Base-by-base conservation (phyloP, 1,284 basidiomycete genomes). In the Amylostereum chailletii region DNA sequence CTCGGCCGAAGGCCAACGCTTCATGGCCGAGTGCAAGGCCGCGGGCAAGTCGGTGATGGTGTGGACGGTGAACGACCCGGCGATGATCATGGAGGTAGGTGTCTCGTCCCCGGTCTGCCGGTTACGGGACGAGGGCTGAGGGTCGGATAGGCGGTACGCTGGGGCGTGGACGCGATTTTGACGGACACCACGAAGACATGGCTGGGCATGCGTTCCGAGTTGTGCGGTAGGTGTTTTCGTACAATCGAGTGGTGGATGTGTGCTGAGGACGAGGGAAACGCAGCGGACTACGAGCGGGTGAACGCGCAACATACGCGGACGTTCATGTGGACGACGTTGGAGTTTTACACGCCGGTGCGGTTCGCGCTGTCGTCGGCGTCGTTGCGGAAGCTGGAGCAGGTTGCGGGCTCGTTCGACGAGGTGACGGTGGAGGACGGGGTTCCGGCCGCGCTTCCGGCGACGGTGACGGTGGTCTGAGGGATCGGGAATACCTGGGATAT, bases 41-140 rank as follows among this genome's bases (percentile, higher is more conserved):
- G 83, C 79, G 0, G 87, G 87, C 27, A 99, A 99, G 77, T 79
- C 79, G 59, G 60, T 97, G 43, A 86, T 94, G 79, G 91, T 94
- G 8, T 99, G 96, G 96, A 99, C 95, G 0, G 94, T 98, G 32
- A 99, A 98, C 64, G 78, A 86, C 44, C 81, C 83, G 7, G 81
- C 83, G 52, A 86, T 95, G 64, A 97, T 99, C 94, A 87, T 95
- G 71, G 90, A 97, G 78, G 86, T 81, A 29, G 47, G 77, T 68
- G 39, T 33, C 9, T 4, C 9, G 29, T 30, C 10, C 42, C 27
- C 26, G 31, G 38, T 19, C 27, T 39, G 39, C 47, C 31, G 8
- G 27, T 19, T 19, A 1, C 5, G 32, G 31, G 8, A 29, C 33
- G 31, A 19, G n/a, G 44, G 45, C 50, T 26, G 1, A 29, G 31